Conservation (phyloP, 441 rosid species). For the Euphorbia schlechtendalii region DNA sequence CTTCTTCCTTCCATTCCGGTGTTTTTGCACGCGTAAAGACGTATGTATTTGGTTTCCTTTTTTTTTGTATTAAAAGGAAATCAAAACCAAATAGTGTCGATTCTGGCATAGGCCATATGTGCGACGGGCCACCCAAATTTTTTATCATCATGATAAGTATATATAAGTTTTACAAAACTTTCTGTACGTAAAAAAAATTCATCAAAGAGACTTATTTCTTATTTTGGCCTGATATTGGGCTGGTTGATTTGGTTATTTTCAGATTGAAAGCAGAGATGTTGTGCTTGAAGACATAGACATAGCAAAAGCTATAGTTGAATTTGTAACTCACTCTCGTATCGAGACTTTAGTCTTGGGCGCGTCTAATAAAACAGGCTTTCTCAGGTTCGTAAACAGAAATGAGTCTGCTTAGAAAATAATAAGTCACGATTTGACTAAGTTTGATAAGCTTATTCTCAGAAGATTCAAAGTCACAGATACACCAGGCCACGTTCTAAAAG, state of each 20-base stretch:
- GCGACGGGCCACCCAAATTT: too few species aligned
- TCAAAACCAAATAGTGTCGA: too few species aligned
- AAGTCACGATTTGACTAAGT: not conserved
- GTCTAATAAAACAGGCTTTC: conserved; percentile 57
- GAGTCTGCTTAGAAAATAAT: not conserved
- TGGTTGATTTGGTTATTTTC: conserved; percentile 34
- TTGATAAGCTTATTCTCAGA: conserved; percentile 15
- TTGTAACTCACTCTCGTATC: conserved; percentile 40
- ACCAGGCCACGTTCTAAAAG: conserved; percentile 43
- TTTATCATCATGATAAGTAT: too few species aligned
- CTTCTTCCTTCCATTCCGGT: conserved; percentile 85
- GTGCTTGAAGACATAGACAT: conserved; percentile 74
- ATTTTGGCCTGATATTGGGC: too few species aligned
- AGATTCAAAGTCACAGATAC: conserved; percentile 62
- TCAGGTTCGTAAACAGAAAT: conserved; percentile 38
- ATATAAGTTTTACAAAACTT: too few species aligned
- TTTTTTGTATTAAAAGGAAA: too few species aligned
- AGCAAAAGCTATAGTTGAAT: conserved; percentile 61
- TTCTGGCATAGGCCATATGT: too few species aligned
- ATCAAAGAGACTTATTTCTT: too few species aligned
- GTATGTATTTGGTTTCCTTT: too few species aligned
- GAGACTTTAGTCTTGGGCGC: conserved; percentile 73
- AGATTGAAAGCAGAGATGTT: conserved; percentile 82
- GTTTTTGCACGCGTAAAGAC: conserved; percentile 87
- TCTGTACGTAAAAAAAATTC: too few species aligned